phyloP scores from a whole-genome alignment of 768 basidiomycete species.

The Termitomyces sp. region DNA sequence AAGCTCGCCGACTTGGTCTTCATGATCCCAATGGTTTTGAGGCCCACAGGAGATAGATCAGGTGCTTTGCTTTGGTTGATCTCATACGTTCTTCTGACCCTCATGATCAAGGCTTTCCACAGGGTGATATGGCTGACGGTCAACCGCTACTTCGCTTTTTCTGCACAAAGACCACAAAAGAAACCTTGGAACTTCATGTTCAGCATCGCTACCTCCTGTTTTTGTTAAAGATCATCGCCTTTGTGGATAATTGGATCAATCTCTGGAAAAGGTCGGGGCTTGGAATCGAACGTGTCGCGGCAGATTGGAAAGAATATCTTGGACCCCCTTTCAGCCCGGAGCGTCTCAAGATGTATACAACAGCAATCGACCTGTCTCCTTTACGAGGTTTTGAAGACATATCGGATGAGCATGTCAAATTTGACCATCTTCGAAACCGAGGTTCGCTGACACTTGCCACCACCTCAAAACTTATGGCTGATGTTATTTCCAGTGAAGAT shows the following conservation, averaged over 20 bases:
- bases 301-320: not conserved
- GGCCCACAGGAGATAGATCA: not conserved
- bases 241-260: not conserved
- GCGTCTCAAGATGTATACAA: not conserved
- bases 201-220: not conserved
- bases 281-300: not conserved
- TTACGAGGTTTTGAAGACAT: not conserved
- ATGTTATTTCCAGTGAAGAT: not conserved
- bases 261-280: not conserved
- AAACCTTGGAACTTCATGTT: not conserved
- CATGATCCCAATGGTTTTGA: not conserved
- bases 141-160: not conserved
- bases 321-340: not conserved
- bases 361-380: not conserved
- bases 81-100: not conserved
- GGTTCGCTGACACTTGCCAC: not conserved
- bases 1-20: slow-evolving; percentile 3
- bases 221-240: not conserved
- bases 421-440: not conserved
- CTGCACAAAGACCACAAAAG: fast-evolving
- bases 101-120: not conserved
- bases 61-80: not conserved
- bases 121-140: not conserved
- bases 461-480: not conserved
- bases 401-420: not conserved